Conservation (phyloP, 441 rosid species). For the Geranium incanum region DNA sequence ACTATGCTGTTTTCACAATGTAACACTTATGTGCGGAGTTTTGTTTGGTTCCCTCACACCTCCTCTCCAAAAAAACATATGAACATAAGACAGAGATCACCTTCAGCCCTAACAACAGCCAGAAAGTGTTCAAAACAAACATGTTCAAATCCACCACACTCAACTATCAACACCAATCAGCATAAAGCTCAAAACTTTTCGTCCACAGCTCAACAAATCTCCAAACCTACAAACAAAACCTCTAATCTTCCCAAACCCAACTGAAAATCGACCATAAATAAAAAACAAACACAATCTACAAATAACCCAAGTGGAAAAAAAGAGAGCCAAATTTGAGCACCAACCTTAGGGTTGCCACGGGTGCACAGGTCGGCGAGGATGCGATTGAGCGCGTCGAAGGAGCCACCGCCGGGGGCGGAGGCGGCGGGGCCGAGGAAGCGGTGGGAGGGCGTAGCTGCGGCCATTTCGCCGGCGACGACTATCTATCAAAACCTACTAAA, state of each 20-base stretch:
- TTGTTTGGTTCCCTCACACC: background rate
- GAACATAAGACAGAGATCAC: background rate
- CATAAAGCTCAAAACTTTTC: slow-evolving; percentile 1
- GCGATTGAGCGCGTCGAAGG: slow-evolving; percentile 71
- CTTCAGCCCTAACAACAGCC: background rate
- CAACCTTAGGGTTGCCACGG: slow-evolving; percentile 78
- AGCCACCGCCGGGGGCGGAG: slow-evolving; percentile 49
- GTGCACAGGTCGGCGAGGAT: slow-evolving; percentile 79
- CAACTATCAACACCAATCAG: background rate
- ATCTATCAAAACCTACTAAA: slow-evolving; percentile 24
- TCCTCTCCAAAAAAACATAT: background rate
- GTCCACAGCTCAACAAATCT: background rate
- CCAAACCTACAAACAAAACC: background rate
- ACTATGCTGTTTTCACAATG: background rate
- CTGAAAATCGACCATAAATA: background rate
- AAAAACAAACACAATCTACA: background rate
- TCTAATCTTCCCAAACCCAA: background rate
- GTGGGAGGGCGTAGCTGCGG: slow-evolving; percentile 61
- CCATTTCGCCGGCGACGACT: slow-evolving; percentile 24
- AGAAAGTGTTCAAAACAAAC: background rate
- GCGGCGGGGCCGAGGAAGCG: slow-evolving; percentile 57
- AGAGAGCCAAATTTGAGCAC: background rate
- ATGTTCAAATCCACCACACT: background rate
- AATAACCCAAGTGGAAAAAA: background rate
- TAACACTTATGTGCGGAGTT: background rate